Evolutionary conservation across 75 land plant genomes (phyloP).

Genomic region (Pinus albicaulis): DNA sequence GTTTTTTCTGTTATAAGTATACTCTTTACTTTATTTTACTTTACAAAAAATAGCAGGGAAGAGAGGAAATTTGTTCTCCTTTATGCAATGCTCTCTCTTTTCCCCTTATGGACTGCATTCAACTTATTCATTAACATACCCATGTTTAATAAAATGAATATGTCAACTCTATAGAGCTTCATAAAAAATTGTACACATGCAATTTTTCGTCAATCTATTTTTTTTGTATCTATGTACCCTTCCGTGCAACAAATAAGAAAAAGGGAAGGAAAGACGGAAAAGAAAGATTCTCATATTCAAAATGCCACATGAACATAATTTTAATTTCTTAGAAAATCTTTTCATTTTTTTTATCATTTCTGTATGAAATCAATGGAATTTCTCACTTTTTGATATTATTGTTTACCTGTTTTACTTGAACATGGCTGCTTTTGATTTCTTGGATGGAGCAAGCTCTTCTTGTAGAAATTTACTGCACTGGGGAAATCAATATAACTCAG

Average conservation of each 20-base stretch:
- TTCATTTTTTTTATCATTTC: background rate
- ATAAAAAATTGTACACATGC: background rate
- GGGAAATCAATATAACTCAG: too few species aligned
- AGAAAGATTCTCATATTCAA: background rate
- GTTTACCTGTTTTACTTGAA: background rate
- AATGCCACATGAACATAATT: background rate
- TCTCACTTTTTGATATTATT: background rate
- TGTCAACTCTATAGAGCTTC: background rate
- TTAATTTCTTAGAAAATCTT: background rate
- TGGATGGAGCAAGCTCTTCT: too few species aligned
- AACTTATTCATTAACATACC: background rate
- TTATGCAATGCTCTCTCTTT: background rate
- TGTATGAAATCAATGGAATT: background rate
- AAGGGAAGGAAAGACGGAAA: background rate
- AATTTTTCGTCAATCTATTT: background rate
- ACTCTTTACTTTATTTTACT: background rate
- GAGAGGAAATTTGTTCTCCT: background rate
- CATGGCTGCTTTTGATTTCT: too few species aligned
- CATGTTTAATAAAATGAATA: background rate
- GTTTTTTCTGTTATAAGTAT: background rate
- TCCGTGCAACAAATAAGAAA: too few species aligned
- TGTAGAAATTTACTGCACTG: too few species aligned
- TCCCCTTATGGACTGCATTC: background rate
- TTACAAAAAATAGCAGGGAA: background rate
- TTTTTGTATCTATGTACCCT: too few species aligned